Evolutionary conservation across 1,284 basidiomycete genomes (phyloP).

Genomic region (Coniferiporia sulphurascens): DNA sequence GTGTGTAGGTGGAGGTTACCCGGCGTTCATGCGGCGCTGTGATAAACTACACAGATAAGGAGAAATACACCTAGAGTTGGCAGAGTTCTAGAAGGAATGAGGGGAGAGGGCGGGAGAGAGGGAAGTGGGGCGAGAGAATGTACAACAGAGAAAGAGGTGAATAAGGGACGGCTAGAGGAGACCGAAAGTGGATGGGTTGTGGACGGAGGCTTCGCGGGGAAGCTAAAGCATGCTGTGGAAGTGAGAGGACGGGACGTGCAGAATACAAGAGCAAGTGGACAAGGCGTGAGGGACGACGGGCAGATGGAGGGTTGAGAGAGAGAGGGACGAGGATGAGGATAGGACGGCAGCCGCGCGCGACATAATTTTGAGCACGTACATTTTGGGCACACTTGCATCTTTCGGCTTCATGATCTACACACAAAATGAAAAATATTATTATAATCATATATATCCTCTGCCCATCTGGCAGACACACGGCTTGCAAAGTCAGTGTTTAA

Average conservation of each 20-base stretch:
- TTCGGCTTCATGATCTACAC: no score
- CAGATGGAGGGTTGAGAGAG: neutral
- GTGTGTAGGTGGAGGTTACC: neutral
- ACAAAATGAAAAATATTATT: no score
- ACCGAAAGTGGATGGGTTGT: slow-evolving; percentile 2
- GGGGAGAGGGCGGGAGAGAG: neutral
- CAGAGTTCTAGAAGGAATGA: neutral
- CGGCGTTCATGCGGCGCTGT: slow-evolving; percentile 3
- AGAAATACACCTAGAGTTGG: neutral
- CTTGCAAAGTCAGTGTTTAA: no score
- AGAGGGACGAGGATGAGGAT: no score
- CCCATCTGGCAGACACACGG: no score
- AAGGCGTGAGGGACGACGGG: neutral
- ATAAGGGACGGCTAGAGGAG: neutral
- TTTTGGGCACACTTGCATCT: no score
- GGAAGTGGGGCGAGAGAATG: neutral
- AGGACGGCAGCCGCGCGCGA: no score
- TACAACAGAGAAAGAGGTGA: neutral
- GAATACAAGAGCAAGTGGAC: no score
- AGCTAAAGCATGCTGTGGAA: slow-evolving; percentile 2
- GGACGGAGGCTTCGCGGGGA: neutral
- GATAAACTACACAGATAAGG: neutral
- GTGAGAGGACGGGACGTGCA: no score
- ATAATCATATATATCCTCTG: no score
- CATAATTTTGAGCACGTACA: no score